Conservation (phyloP, 1,284 basidiomycete genomes). For the Ustilago crameri region DNA sequence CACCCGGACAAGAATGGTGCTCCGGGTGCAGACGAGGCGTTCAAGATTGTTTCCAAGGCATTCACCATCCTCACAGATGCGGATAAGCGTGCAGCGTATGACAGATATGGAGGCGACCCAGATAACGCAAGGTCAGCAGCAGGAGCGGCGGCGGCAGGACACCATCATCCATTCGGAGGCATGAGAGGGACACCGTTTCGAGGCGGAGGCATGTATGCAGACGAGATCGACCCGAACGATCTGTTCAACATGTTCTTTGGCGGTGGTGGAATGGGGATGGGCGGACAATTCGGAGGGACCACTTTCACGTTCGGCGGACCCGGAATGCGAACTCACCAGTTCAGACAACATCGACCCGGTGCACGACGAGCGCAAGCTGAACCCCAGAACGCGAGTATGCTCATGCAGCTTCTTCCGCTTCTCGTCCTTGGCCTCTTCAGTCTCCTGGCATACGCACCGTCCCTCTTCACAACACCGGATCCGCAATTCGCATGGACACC, state of each 20-base stretch:
- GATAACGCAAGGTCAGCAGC: slow-evolving; percentile 80
- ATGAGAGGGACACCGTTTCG: slow-evolving; percentile 41
- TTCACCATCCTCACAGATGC: slow-evolving; percentile 94
- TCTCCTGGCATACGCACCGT: slow-evolving; percentile 83
- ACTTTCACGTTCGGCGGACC: slow-evolving; percentile 65
- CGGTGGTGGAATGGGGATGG: slow-evolving; percentile 72
- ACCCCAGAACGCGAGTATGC: slow-evolving; percentile 75
- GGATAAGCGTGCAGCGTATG: slow-evolving; percentile 89
- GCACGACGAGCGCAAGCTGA: slow-evolving; percentile 67
- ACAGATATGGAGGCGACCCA: slow-evolving; percentile 85
- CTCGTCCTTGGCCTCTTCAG: slow-evolving; percentile 71
- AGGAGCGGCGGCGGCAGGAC: slow-evolving; percentile 68
- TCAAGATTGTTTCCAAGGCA: slow-evolving; percentile 98
- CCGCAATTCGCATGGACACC: slow-evolving; percentile 81
- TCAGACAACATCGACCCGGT: slow-evolving; percentile 39
- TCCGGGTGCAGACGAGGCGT: slow-evolving; percentile 97
- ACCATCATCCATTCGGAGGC: slow-evolving; percentile 28
- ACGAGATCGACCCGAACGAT: slow-evolving; percentile 93
- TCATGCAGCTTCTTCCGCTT: slow-evolving; percentile 87
- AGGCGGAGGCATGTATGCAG: slow-evolving; percentile 69
- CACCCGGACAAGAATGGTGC: slow-evolving; percentile 99
- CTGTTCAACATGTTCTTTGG: slow-evolving; percentile 99
- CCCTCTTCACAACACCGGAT: slow-evolving; percentile 77
- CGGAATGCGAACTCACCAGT: slow-evolving; percentile 57
- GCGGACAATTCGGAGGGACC: slow-evolving; percentile 55